Evolutionary conservation across 1,139 yeast species (phyloP).

Genomic region (Geotrichum europaeum): DNA sequence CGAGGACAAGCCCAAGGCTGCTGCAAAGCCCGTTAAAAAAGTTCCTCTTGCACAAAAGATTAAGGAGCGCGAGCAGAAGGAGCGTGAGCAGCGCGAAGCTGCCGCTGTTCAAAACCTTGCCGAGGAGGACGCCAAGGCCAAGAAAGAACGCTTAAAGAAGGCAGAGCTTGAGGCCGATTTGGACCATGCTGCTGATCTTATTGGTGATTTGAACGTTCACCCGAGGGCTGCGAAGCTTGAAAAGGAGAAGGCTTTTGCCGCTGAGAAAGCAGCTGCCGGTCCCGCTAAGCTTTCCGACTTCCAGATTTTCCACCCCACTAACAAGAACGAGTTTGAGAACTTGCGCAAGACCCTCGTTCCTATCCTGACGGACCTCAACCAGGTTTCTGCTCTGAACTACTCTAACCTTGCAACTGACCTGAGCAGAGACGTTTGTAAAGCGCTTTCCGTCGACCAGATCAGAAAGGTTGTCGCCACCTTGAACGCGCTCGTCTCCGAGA

Average conservation of each 20-base stretch:
- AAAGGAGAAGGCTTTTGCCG: slow-evolving; percentile 66
- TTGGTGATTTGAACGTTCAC: slow-evolving; percentile 63
- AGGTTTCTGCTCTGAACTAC: slow-evolving; percentile 53
- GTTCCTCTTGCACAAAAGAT: slow-evolving; percentile 34
- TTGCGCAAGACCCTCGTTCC: slow-evolving; percentile 73
- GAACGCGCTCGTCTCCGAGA: slow-evolving; percentile 74
- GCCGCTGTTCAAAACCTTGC: slow-evolving; percentile 32
- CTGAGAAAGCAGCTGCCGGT: slow-evolving; percentile 49
- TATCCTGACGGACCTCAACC: slow-evolving; percentile 57
- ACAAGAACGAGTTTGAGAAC: slow-evolving; percentile 76
- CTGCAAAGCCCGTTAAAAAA: slow-evolving; percentile 38
- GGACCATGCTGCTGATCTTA: slow-evolving; percentile 86
- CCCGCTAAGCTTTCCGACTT: slow-evolving; percentile 37
- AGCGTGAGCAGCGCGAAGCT: slow-evolving; percentile 35
- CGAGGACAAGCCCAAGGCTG: slow-evolving; percentile 36
- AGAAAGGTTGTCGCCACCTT: slow-evolving; percentile 84
- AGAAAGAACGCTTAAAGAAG: slow-evolving; percentile 64
- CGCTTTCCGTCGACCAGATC: slow-evolving; percentile 72
- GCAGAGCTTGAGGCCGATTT: slow-evolving; percentile 83
- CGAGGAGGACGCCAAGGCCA: slow-evolving; percentile 44
- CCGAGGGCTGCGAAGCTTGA: slow-evolving; percentile 41
- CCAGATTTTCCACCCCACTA: slow-evolving; percentile 62
- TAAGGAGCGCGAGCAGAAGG: slow-evolving; percentile 37
- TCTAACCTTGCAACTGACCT: slow-evolving; percentile 77
- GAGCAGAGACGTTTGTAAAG: slow-evolving; percentile 75